phyloP scores from a whole-genome alignment of 192 early-diverging fungal species.

The Ramicandelaber brevisporus region DNA sequence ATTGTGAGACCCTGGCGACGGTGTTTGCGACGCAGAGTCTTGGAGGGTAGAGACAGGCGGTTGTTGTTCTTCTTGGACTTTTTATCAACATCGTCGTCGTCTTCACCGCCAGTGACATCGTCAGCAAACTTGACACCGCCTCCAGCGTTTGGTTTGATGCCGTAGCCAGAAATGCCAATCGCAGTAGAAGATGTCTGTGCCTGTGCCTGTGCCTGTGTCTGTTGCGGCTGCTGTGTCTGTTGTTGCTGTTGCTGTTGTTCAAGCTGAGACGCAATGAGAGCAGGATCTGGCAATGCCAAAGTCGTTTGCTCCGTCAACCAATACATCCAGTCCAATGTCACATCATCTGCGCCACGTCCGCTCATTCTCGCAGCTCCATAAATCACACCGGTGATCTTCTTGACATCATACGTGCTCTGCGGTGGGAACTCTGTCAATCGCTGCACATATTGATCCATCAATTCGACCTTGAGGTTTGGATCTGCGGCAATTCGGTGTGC shows the following conservation, averaged over 20 bases:
- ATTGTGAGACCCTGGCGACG: background rate
- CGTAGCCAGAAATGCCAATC: too few relatives aligned
- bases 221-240: too few relatives aligned
- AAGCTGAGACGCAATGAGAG: too few relatives aligned
- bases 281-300: too few relatives aligned
- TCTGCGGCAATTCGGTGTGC: background rate
- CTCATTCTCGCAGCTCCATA: background rate
- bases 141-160: too few relatives aligned
- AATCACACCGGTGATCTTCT: background rate
- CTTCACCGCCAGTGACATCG: too few relatives aligned
- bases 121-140: background rate
- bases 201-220: too few relatives aligned
- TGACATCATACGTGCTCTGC: background rate
- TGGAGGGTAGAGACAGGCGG: background rate
- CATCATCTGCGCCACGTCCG: background rate
- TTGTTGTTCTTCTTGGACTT: background rate
- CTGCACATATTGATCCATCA: background rate
- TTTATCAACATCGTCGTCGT: background rate
- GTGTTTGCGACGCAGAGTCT: background rate
- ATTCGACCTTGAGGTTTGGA: background rate
- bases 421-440: background rate
- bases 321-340: constrained; percentile 1
- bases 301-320: too few relatives aligned
- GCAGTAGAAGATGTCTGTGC: too few relatives aligned
- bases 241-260: too few relatives aligned